Evolutionary conservation across 306 rosid species (phyloP).

Genomic region (Cucurbita maxima): DNA sequence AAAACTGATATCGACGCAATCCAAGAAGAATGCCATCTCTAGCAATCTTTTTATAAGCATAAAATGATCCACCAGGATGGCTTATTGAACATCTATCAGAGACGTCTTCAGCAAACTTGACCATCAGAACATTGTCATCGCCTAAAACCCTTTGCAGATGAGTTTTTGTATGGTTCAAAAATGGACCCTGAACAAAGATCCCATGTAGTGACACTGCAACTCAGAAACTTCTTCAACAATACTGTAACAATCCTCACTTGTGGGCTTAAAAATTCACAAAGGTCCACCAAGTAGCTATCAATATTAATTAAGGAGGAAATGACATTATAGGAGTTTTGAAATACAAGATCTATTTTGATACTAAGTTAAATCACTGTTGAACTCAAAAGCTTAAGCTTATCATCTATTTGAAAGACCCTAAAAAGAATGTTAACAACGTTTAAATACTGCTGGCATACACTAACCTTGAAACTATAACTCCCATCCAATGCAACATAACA

Average conservation of each 20-base stretch:
- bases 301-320: background rate
- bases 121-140: conserved; percentile 53
- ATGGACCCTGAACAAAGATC: conserved; percentile 48
- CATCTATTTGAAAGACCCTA: background rate
- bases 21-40: conserved; percentile 61
- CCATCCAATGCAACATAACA: conserved; percentile 46
- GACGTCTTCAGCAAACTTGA: conserved; percentile 34
- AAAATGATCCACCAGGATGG: background rate
- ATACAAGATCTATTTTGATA: background rate
- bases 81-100: background rate
- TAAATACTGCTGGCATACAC: conserved; percentile 1
- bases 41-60: conserved; percentile 29
- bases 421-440: background rate
- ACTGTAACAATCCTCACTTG: background rate
- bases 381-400: background rate
- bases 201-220: background rate
- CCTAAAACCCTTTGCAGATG: conserved; percentile 60
- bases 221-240: background rate
- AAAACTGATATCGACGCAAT: conserved; percentile 38
- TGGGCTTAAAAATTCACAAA: background rate
- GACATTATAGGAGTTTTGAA: background rate
- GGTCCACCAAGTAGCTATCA: background rate
- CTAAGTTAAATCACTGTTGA: background rate
- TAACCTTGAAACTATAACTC: conserved; percentile 51
- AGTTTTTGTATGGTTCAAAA: conserved; percentile 22